Base-by-base conservation (phyloP, 306 rosid species). In the Fragaria nilgerrensis region DNA sequence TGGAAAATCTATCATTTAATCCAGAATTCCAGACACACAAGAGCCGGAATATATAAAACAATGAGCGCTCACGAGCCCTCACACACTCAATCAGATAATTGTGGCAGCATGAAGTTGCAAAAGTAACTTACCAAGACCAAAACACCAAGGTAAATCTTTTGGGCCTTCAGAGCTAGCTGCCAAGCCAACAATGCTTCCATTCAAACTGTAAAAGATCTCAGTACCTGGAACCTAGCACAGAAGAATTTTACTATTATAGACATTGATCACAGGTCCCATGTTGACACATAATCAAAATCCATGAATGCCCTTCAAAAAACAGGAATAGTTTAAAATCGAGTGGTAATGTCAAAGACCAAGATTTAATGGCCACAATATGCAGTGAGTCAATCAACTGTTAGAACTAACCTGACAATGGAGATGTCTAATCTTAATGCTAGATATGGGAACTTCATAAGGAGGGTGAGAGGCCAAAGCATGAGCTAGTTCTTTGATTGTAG, bases 391-490 rank as follows among this genome's bases (percentile, higher is more conserved):
- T 75, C 50, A 78, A 61, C 64, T 45, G 45, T 58, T 74, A 81
- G 72, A 75, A 84, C 88, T 66, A 27, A 92, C 98, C 97, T 85
- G 85, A 65, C 86, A 84, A 82, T 90, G 90, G 72, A 92, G 93
- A 86, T 90, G 96, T 87, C 56, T 82, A 77, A 89, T 85, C 89
- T 88, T 88, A 64, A 95, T 75, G 81, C 96, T 84, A 75, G 97
- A 84, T 75, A 90, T 85, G 68, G 97, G 94, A 90, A 95, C 96
- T 88, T 95, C 93, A 79, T 87, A 95, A 53, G 98, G 96, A 78
- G 89, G 85, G 74, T 84, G 93, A 64, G 93, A 89, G 52, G 97
- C 87, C 85, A 95, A 81, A 70, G 96, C 91, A 82, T 80, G 87
- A 32, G 98, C 98, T 77, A 92, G 96, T 77, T 90, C 92, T 81